Base-by-base conservation (phyloP, 192 early-diverging fungal species). In the Podila clonocystis region DNA sequence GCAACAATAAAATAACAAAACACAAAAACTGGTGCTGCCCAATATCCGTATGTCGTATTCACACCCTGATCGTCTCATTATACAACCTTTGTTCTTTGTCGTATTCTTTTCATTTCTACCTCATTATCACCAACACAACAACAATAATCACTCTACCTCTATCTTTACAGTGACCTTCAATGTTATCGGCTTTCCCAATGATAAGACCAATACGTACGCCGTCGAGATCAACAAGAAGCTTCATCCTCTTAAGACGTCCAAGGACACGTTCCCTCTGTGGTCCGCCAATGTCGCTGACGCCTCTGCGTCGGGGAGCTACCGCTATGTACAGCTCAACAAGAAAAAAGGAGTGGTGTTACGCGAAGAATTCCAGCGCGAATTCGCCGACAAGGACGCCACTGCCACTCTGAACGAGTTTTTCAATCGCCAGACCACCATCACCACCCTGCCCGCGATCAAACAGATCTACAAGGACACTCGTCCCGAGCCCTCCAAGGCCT, bases 261-360 rank as follows among this genome's bases (percentile, higher is more conserved):
- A 50, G 0, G 62, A 15, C 9, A 77, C 75, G 24, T 77, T 66
- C 50, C 75, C 75, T 26, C 62, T 77, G 34, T 77, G 75, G 75
- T 67, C 75, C 41, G 75, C 30, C 19, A 77, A n/a, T 24, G 75
- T 71, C 45, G 57, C 50, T 12, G 68, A 64, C 17, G 75, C 64
- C 45, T 48, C 50, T 24, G 58, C 41, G 4, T 30, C 28, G 5
- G 62, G 63, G 4, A 57, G 58, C 28, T 77, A 70, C 63, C 62
- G 29, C 0, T 77, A 77, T 31, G 68, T 67, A 34, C 65, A 70
- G 36, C 55, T 70, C 12, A 29, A 50, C 28, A 45, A 24, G 4
- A 7, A 20, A 1, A 68, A 68, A 33, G n/a, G 4, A 0, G 28
- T 70, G 2, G 0, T 71, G 8, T 3, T 61, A 28, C 31, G 31